Evolutionary conservation across 2,329 filamentous ascomycete species (phyloP), one percentile per base, ranked within the genome.

Genomic region (Drechslerella stenobrocha): DNA sequence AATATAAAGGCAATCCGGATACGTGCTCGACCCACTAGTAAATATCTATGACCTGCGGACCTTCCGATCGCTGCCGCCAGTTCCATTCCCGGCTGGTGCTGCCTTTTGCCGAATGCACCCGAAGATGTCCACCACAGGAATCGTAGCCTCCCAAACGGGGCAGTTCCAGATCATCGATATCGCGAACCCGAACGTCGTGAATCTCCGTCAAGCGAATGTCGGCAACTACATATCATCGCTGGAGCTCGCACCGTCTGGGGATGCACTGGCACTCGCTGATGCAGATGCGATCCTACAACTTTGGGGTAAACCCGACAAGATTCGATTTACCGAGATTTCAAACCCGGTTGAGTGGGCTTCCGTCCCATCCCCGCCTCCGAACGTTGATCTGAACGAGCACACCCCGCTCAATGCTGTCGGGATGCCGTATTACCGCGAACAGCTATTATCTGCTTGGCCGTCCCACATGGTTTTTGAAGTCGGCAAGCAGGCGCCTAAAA

Each of bases 101-200:
- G 92, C 93, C 32, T 95, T 90, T 78, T 91, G 96, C 40, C 86
- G 93, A 63, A 93, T 98, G 88, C 93, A 98, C 76, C 93, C 95
- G 0, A 87, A 90, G 73, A 88, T 98, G 83, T 87, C 90, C 18
- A 96, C 93, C 0, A 97, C 95, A 0, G 92, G 89, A 73, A 91
- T 98, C 67, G 89, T 98, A 50, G 86, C 91, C 24, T 96, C 92
- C 1, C 90, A 95, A 74, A 88, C 85, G 42, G 93, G 95, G 0
- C 90, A 96, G 76, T 88, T 98, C 76, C 92, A 98, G 75, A 87
- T 97, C 11, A 90, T 97, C 51, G 93, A 98, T 76, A 82, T 98
- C 3, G 90, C 95, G 84, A 96, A 96, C 70, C 89, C 90, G 0
- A 91, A 95, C 74, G 87, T 89, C 18, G 90, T 89, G 74, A 91